These are phyloP conservation scores for Chloris gayana DNA, from an alignment of 176 grass and related monocot species.

Conservation along the genomic window DNA sequence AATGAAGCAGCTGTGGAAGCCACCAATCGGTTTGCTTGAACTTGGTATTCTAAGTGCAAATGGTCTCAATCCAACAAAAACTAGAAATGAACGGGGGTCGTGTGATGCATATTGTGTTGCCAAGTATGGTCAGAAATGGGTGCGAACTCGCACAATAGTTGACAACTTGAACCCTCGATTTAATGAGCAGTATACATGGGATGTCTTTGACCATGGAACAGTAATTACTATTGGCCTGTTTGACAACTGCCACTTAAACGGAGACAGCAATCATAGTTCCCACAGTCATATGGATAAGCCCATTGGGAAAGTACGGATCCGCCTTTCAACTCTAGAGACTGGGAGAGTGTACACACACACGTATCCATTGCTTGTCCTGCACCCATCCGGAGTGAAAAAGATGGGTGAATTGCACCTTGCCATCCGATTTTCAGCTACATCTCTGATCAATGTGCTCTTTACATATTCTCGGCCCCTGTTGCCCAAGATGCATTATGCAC, in stretches of 20 bases:
- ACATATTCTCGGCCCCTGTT: constrained; percentile 77
- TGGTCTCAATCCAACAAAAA: constrained; percentile 76
- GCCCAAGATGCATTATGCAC: constrained; percentile 89
- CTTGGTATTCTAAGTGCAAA: constrained; percentile 78
- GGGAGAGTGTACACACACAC: constrained; percentile 79
- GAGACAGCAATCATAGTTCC: constrained; percentile 25
- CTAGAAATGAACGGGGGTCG: constrained; percentile 52
- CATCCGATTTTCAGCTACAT: constrained; percentile 79
- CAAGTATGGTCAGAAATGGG: constrained; percentile 96
- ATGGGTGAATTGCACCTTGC: constrained; percentile 81
- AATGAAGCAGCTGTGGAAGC: constrained; percentile 89
- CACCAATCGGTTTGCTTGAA: constrained; percentile 83
- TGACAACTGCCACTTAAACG: constrained; percentile 73
- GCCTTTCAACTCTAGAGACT: constrained; percentile 83
- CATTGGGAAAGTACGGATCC: constrained; percentile 85
- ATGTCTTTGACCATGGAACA: constrained; percentile 84
- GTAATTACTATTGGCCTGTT: constrained; percentile 88
- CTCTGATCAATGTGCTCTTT: constrained; percentile 63
- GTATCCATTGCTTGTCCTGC: constrained; percentile 84
- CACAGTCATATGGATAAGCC: constrained; percentile 51
- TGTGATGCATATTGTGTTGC: constrained; percentile 96
- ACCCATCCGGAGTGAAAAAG: constrained; percentile 87
- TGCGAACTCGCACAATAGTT: constrained; percentile 84
- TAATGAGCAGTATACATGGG: constrained; percentile 95
- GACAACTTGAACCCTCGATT: constrained; percentile 69